phyloP scores from a whole-genome alignment of 192 early-diverging fungal species.

The Thamnidium elegans region DNA sequence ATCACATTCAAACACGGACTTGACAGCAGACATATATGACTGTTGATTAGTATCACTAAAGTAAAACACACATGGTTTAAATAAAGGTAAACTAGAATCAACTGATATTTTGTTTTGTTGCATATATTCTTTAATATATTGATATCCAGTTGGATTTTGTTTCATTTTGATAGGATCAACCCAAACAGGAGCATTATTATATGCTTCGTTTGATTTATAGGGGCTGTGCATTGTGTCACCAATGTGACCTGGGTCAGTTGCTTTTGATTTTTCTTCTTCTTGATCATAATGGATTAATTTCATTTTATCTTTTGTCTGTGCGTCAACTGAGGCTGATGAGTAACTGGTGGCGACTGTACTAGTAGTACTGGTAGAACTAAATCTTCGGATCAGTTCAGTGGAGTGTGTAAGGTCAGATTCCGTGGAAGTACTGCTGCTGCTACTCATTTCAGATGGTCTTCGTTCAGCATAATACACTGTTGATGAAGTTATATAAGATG shows the following conservation, averaged over 20 bases:
- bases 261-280: not conserved
- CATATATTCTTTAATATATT: slow-evolving; percentile 20
- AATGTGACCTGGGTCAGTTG: slow-evolving; percentile 2
- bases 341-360: slow-evolving; percentile 5
- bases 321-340: slow-evolving; percentile 8
- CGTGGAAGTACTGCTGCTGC: not conserved
- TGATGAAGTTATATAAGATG: too few species aligned
- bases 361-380: slow-evolving; percentile 8
- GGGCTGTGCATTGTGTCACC: not conserved
- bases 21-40: slow-evolving; percentile 40
- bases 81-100: slow-evolving; percentile 14
- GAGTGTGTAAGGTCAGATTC: slow-evolving; percentile 7
- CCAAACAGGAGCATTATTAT: slow-evolving; percentile 20
- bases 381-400: slow-evolving; percentile 15
- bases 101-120: slow-evolving; percentile 4
- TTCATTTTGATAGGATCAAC: slow-evolving; percentile 18
- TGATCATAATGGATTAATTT: not conserved
- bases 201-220: not conserved
- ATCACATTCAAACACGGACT: slow-evolving; percentile 42
- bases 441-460: not conserved
- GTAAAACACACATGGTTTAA: slow-evolving; percentile 19
- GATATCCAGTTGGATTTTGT: slow-evolving; percentile 24
- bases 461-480: too few species aligned
- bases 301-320: slow-evolving; percentile 8
- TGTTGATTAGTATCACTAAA: slow-evolving; percentile 48